Evolutionary conservation across 805 yeast species (phyloP), one percentile per base, ranked within the genome.

Genomic region (Vanderwaltozyma tropicalis): DNA sequence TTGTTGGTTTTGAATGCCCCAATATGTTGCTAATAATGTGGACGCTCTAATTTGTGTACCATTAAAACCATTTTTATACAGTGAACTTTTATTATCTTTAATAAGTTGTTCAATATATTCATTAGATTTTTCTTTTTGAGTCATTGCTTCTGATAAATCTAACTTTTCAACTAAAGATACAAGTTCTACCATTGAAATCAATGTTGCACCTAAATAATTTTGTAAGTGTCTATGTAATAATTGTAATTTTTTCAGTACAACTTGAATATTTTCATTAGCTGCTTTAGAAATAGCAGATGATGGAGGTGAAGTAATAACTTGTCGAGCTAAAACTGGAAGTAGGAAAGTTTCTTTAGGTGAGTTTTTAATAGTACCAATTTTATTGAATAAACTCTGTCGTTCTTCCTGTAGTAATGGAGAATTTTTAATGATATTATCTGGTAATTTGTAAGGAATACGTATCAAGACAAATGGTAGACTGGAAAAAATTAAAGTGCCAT

Each of bases 401-500:
- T 13, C 45, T 37, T 5, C 15, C 11, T 13, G 15, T n/a, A 32
- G 9, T 25, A 37, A 24, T 4, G 19, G 18, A 5, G 13, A 7
- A 7, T 22, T 9, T 1, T 42, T 38, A 3, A 44, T 41, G 1
- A 41, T 38, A 2, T 43, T 38, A 22, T 35, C 31, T 18, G 55
- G 49, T 5, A 62, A 41, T 1, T 50, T 41, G 29, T 54, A 46
- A 1, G 88, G 87, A 10, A 81, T 61, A 32, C 85, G 62, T 22
- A 73, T 48, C 27, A 63, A 61, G 37, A 80, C 66, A 13, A 59
- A 54, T 15, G 62, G 53, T 39, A 67, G 69, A 11, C 71, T 61
- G 1, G 66, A 65, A 57, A 70, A 78, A 2, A 61, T 47, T 13
- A 81, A 56, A 32, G 69, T 74, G 9, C 92, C 92, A 40, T 69